phyloP scores from a whole-genome alignment of 1,284 basidiomycete species.

The Rhodotorula sp. region DNA sequence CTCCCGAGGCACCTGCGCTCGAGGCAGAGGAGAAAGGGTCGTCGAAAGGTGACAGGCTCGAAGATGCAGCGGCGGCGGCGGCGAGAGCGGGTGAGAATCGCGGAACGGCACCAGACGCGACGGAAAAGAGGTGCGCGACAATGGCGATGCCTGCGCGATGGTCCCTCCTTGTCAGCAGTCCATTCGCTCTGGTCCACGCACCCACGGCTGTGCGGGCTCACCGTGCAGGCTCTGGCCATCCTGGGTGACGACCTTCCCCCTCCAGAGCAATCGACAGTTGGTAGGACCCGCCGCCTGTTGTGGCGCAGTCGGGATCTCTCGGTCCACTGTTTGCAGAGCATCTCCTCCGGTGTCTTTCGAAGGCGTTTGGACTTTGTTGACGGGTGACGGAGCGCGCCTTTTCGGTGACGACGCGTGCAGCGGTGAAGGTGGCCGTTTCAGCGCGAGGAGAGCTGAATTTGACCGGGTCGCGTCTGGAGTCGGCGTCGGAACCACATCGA shows the following conservation, averaged over 20 bases:
- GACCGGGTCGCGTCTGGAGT: too few relatives aligned
- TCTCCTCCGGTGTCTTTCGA: neutral
- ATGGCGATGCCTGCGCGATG: constrained; percentile 30
- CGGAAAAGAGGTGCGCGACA: constrained; percentile 38
- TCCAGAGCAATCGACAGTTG: constrained; percentile 29
- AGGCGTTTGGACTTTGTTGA: neutral
- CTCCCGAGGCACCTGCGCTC: constrained; percentile 10
- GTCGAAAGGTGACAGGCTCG: constrained; percentile 34
- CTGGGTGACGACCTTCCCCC: constrained; percentile 15
- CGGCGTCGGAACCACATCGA: too few relatives aligned
- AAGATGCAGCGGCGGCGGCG: neutral
- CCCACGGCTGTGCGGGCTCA: neutral
- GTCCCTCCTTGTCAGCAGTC: neutral
- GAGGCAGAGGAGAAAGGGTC: constrained; percentile 36
- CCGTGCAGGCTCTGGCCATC: constrained; percentile 15
- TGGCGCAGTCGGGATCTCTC: neutral
- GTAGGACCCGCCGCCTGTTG: too few relatives aligned
- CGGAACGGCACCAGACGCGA: constrained; percentile 12
- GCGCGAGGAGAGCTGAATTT: neutral
- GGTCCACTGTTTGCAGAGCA: neutral
- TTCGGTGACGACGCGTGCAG: neutral
- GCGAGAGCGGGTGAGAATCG: constrained; percentile 5
- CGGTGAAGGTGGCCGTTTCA: neutral
- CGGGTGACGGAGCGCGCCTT: neutral
- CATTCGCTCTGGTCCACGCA: too few relatives aligned